Evolutionary conservation across 768 basidiomycete genomes (phyloP), one percentile per base, ranked within the genome.

Genomic region (Mrakia frigida): DNA sequence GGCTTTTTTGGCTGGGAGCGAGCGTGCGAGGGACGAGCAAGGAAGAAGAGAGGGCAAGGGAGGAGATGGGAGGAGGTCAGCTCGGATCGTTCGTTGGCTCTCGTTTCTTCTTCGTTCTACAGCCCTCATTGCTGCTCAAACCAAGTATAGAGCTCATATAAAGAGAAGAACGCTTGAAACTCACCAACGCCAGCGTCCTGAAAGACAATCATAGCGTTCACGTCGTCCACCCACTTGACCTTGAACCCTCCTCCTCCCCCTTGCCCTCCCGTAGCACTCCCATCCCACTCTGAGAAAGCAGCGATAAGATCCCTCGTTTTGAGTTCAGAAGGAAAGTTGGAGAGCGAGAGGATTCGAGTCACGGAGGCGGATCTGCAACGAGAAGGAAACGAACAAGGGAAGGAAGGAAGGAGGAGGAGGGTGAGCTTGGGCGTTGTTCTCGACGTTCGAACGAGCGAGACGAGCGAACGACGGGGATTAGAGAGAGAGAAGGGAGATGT

Each of bases 141-240:
- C 56, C 56, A n/a, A n/a, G n/a, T 59, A 50, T 65, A 65, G 18
- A 50, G 67, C n/a, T n/a, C n/a, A n/a, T n/a, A n/a, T 39, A 16
- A 70, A 43, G 50, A 37, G 60, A 73, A 31, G 16, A 39, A 70
- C 37, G 39, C 71, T 23, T 43, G 65, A 33, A 16, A 67, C 95
- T 86, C 82, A 98, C 97, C 96, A 61, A 91, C 87, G 68, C 87
- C 86, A 74, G 97, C 89, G 84, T 98, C 97, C 79, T 88, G 88
- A 82, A 99, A 99, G 74, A 99, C 97, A 80, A 97, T 91, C 80
- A 95, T 85, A 56, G 96, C 91, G 82, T 92, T 95, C 52, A 93
- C 94, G 84, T 99, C 97, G 84, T 99, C 95, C 80, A 89, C 88
- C 97, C 97, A 99, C 83, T 99, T 99, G 83, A 99, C 95, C 87